Evolutionary conservation across 192 early-diverging fungal genomes (phyloP), one percentile per base, ranked within the genome.

Genomic region (Coemansia pectinata): DNA sequence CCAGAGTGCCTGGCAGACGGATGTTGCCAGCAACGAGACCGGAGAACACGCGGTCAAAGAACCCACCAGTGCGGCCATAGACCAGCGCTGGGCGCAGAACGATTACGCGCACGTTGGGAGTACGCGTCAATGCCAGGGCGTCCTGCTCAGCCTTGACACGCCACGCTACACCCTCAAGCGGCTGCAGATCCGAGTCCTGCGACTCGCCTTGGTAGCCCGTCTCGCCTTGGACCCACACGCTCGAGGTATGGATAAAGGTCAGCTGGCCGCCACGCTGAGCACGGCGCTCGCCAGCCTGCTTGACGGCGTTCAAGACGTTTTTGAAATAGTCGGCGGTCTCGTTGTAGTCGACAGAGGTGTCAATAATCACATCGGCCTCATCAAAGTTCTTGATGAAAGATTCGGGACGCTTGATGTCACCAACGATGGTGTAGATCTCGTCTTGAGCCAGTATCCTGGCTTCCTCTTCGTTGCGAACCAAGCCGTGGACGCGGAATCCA

Each of bases 51-150:
- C 21, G 40, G 10, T 39, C 66, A 36, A 39, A 59, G 27, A 45
- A 45, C 12, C 39, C 34, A 10, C 66, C 66, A 31, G 27, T 41
- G 52, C 55, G 52, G 34, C 66, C 66, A 44, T 67, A 67, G 15
- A 67, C 66, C 38, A 67, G 14, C 4, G 52, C 52, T 17, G 66
- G 66, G 41, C 66, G 66, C 34, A 67, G 14, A 10, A 67, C 66
- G 27, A 67, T 19, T 19, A 38, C 17, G 55, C 66, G 66, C 19
- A 67, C 55, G 25, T 67, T 67, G 23, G 52, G 52, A 8, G 65
- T 52, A 25, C 23, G 48, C 7, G 15, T 19, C 19, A 57, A 25
- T 2, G 52, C 65, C 27, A 57, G 53, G 27, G 15, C 11, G 34
- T 67, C 53, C 23, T 57, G 52, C 38, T 67, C 65, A 21, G 36